These are phyloP conservation scores for Verticillium tricorpus DNA, from an alignment of 2,329 filamentous ascomycete genomes.

Conservation along the genomic window DNA sequence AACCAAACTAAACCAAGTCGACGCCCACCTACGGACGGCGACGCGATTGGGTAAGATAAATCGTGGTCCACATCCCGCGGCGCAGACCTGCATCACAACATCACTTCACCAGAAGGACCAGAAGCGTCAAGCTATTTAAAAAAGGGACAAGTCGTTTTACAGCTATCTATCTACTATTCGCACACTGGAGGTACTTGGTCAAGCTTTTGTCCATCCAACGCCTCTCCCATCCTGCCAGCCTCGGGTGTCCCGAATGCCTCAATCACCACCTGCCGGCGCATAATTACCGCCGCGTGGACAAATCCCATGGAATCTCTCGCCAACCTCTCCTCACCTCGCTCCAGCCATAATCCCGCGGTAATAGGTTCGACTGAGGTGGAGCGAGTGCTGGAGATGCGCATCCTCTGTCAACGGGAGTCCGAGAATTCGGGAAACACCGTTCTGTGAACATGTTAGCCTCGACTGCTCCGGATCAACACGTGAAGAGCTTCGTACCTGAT, in stretches of 20 bases:
- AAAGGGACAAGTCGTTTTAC: not conserved
- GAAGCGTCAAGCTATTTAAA: not conserved
- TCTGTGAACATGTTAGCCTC: slow-evolving; percentile 23
- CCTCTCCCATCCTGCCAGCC: not conserved
- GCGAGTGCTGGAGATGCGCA: slow-evolving; percentile 64
- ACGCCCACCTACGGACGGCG: not conserved
- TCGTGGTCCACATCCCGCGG: not conserved
- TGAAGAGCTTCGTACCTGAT: slow-evolving; percentile 42
- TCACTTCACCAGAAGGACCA: not conserved
- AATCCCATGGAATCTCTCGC: not conserved
- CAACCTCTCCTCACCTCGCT: not conserved
- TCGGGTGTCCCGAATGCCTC: not conserved
- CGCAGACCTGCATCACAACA: not conserved
- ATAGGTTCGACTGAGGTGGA: slow-evolving; percentile 64
- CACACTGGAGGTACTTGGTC: not conserved
- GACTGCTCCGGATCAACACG: not conserved
- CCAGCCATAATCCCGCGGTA: slow-evolving; percentile 59
- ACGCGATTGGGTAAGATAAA: not conserved
- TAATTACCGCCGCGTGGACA: not conserved
- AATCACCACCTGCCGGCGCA: not conserved
- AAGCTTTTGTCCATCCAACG: not conserved
- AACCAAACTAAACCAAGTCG: too few species aligned
- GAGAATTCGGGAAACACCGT: slow-evolving; percentile 45
- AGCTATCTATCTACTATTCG: not conserved
- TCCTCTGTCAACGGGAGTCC: slow-evolving; percentile 68